Percentiles rank a stretch among this genome's conserved stretches.
These are phyloP conservation scores for Cercophora sp. DNA, from an alignment of 495 filamentous ascomycete species.

Conservation along the genomic window DNA sequence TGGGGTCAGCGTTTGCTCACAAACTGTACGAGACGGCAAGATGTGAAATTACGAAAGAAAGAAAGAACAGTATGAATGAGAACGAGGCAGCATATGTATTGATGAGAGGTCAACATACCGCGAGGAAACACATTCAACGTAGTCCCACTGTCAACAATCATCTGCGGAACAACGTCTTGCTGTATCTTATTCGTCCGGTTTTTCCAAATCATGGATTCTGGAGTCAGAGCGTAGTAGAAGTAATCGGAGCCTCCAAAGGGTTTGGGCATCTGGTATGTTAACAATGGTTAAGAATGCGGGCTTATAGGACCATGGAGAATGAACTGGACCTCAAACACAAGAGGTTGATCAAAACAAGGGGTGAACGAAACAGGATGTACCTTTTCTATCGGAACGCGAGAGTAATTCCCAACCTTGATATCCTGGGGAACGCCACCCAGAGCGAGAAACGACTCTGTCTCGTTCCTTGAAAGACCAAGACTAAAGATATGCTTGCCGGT, in stretches of 20 bases:
- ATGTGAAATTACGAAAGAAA: too few species aligned
- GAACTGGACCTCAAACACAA: not conserved
- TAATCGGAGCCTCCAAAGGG: conserved; percentile 23
- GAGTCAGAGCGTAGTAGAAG: conserved; percentile 25
- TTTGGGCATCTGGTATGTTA: conserved; percentile 10
- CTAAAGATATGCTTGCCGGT: conserved; percentile 24
- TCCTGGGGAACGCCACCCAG: conserved; percentile 30
- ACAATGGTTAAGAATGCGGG: too few species aligned
- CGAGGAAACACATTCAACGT: conserved; percentile 32
- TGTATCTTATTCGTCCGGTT: conserved; percentile 11
- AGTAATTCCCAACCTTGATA: conserved; percentile 26
- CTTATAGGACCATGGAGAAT: too few species aligned
- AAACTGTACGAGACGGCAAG: not conserved
- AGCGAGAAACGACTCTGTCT: conserved; percentile 27
- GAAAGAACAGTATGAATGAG: too few species aligned
- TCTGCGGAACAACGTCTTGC: conserved; percentile 18
- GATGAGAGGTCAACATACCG: conserved; percentile 3
- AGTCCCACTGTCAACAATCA: conserved; percentile 38
- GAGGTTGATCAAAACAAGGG: not conserved
- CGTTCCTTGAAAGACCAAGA: conserved; percentile 28
- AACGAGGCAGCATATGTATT: too few species aligned
- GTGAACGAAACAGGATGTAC: conserved; percentile 8
- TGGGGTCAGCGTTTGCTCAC: not conserved
- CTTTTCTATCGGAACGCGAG: conserved; percentile 23
- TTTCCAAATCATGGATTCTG: conserved; percentile 23